Evolutionary conservation across 2,329 filamentous ascomycete genomes (phyloP).

Genomic region (Penicillium sp.): DNA sequence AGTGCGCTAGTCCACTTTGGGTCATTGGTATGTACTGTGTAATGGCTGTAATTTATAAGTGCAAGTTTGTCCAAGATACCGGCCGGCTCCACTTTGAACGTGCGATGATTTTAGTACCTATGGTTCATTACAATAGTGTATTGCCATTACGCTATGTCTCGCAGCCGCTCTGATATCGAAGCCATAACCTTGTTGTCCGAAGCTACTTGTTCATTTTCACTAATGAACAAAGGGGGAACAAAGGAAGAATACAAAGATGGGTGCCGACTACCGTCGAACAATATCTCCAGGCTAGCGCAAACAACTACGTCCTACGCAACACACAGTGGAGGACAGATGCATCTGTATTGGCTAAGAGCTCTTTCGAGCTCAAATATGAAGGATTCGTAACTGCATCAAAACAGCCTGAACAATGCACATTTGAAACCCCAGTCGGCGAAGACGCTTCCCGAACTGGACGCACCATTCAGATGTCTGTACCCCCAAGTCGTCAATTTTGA

Average conservation of each 20-base stretch:
- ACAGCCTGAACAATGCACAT: constrained; percentile 30
- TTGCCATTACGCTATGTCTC: background rate
- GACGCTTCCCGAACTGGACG: constrained; percentile 28
- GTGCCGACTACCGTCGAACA: background rate
- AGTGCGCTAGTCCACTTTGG: constrained; percentile 29
- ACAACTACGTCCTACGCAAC: constrained; percentile 11
- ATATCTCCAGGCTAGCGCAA: background rate
- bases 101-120: background rate
- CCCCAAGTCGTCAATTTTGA: constrained; percentile 59
- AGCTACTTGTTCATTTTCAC: background rate
- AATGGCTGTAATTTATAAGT: constrained; percentile 8
- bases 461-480: constrained; percentile 44
- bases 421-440: constrained; percentile 27
- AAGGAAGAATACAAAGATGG: background rate
- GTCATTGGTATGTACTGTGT: constrained; percentile 1
- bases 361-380: constrained; percentile 32
- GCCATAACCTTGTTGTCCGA: background rate
- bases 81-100: background rate
- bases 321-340: constrained; percentile 27
- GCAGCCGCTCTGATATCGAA: background rate
- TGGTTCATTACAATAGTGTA: background rate
- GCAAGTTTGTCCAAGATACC: background rate
- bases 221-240: background rate
- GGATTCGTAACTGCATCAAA: constrained; percentile 37
- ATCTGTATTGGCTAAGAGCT: constrained; percentile 36